phyloP scores from a whole-genome alignment of 2,329 filamentous ascomycete genomes.

The Rasamsonia emersonii region DNA sequence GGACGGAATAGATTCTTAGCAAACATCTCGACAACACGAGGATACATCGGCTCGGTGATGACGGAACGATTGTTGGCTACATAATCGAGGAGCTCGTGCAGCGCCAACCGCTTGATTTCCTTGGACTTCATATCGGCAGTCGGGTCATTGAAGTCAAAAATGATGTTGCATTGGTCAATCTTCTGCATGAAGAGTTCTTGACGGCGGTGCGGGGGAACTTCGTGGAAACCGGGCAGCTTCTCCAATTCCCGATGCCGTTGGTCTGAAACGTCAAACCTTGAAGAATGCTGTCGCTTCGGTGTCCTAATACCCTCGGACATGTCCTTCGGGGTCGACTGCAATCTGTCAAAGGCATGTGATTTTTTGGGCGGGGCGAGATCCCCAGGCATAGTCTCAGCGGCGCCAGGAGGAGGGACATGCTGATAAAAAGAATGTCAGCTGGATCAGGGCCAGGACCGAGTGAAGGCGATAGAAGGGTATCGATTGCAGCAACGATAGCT shows the following conservation, averaged over 20 bases:
- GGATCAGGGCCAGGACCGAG: background rate
- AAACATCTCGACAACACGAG: slow-evolving; percentile 97
- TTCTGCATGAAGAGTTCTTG: slow-evolving; percentile 99
- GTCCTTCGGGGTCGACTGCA: slow-evolving; percentile 92
- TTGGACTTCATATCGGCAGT: slow-evolving; percentile 99
- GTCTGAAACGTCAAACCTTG: slow-evolving; percentile 93
- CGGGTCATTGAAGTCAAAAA: slow-evolving; percentile 98
- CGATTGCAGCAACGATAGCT: background rate
- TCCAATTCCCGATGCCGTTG: slow-evolving; percentile 83
- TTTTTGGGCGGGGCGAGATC: slow-evolving; percentile 95
- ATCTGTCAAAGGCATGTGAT: slow-evolving; percentile 75
- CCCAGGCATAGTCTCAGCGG: slow-evolving; percentile 95
- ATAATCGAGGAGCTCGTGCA: slow-evolving; percentile 95
- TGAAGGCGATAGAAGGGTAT: background rate
- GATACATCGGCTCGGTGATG: slow-evolving; percentile 98
- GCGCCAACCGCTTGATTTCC: slow-evolving; percentile 93
- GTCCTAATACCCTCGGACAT: slow-evolving; percentile 91
- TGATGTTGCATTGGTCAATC: slow-evolving; percentile 99
- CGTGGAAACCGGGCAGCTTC: slow-evolving; percentile 95
- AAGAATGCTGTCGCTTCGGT: slow-evolving; percentile 93
- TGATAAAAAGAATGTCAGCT: slow-evolving; percentile 25
- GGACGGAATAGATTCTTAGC: slow-evolving; percentile 96
- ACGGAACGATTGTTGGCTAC: slow-evolving; percentile 98
- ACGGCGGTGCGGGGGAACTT: slow-evolving; percentile 86
- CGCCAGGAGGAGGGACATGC: slow-evolving; percentile 88